These are phyloP conservation scores for Daldinia decipiens DNA, from an alignment of 495 filamentous ascomycete genomes.

Conservation along the genomic window DNA sequence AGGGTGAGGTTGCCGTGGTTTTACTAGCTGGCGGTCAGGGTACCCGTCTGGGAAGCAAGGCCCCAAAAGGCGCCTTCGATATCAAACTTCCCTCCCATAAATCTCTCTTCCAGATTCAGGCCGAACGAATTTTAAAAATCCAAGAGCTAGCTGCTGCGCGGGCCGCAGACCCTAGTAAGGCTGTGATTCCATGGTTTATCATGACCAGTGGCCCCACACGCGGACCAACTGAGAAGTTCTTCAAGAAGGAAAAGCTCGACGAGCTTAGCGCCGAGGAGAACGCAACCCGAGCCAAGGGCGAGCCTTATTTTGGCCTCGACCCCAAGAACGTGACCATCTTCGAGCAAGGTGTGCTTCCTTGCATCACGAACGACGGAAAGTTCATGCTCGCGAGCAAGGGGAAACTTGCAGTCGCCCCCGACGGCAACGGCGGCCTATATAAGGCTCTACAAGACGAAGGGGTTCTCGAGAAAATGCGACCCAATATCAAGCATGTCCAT, in stretches of 20 bases:
- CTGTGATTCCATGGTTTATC: constrained; percentile 95
- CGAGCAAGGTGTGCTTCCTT: constrained; percentile 96
- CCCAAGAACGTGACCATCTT: constrained; percentile 91
- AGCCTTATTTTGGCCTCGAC: constrained; percentile 81
- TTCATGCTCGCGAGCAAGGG: constrained; percentile 92
- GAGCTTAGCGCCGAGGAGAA: constrained; percentile 47
- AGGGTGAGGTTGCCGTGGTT: constrained; percentile 93
- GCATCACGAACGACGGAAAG: constrained; percentile 97
- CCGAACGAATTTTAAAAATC: constrained; percentile 89
- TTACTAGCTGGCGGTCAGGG: constrained; percentile 98
- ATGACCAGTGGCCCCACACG: constrained; percentile 99
- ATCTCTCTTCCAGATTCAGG: constrained; percentile 96
- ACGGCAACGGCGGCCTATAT: constrained; percentile 98
- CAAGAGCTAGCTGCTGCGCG: constrained; percentile 82
- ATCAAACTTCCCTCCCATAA: constrained; percentile 93
- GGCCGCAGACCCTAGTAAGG: constrained; percentile 66
- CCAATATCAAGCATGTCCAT: constrained; percentile 95
- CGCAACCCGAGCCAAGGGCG: constrained; percentile 38
- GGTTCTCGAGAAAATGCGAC: constrained; percentile 88
- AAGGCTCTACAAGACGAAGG: constrained; percentile 84
- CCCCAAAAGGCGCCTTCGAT: constrained; percentile 95
- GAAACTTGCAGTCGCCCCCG: constrained; percentile 95
- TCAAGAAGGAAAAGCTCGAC: constrained; percentile 73
- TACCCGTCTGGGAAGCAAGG: constrained; percentile 92
- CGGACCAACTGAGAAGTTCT: constrained; percentile 90